phyloP scores from a whole-genome alignment of 495 filamentous ascomycete species.

The Aspergillus avenaceus region DNA sequence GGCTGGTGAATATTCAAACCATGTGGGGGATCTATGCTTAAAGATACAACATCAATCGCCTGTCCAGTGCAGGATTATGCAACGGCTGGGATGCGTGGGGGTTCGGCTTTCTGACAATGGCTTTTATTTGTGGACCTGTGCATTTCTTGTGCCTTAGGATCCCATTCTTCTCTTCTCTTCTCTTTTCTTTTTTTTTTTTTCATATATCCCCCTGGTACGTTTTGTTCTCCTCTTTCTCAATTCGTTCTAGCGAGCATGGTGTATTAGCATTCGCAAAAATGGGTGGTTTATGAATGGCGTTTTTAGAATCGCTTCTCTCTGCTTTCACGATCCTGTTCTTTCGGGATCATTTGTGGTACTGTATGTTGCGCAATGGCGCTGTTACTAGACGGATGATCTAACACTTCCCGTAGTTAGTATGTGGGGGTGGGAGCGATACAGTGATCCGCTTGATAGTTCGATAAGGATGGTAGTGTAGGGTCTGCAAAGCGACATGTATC shows the following conservation, averaged over 20 bases:
- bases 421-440: not conserved
- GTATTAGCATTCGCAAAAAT: slow-evolving; percentile 1
- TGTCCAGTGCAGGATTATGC: no score
- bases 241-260: slow-evolving; percentile 2
- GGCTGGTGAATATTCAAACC: not conserved
- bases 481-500: no score
- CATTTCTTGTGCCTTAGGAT: no score
- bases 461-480: not conserved
- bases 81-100: no score
- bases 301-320: not conserved
- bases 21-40: no score
- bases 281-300: not conserved
- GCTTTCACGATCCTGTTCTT: not conserved
- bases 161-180: not conserved
- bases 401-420: not conserved
- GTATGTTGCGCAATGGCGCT: not conserved
- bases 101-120: no score
- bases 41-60: no score
- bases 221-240: not conserved
- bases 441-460: not conserved
- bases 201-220: not conserved
- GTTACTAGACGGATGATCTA: not conserved
- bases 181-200: not conserved
- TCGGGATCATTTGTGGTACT: not conserved
- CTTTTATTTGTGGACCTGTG: no score